A percentile compares a stretch with the other conserved stretches of the same genome.
These are phyloP conservation scores for Hysterium pulicare DNA, from an alignment of 2,329 filamentous ascomycete species.

Conservation along the genomic window DNA sequence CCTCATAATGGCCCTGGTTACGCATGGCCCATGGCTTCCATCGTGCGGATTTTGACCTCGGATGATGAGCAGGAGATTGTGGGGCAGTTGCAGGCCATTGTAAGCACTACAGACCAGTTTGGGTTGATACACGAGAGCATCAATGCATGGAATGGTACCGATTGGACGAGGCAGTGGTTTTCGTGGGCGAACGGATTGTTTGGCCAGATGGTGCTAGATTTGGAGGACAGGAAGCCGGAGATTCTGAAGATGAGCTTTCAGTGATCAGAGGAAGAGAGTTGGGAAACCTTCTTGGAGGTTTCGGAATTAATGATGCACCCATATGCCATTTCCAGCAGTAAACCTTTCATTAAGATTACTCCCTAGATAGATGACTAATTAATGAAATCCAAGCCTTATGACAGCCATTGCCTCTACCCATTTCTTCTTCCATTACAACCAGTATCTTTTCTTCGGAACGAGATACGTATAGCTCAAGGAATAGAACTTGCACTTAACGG, in stretches of 20 bases:
- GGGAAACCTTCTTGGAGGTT: too few species aligned
- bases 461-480: too few species aligned
- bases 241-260: constrained; percentile 45
- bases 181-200: constrained; percentile 53
- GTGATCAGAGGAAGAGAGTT: too few species aligned
- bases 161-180: constrained; percentile 52
- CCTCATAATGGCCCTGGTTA: constrained; percentile 46
- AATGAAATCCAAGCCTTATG: too few species aligned
- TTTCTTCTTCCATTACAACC: too few species aligned
- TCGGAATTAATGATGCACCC: too few species aligned
- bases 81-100: constrained; percentile 42
- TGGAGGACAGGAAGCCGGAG: constrained; percentile 43
- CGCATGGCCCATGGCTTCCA: constrained; percentile 53
- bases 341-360: too few species aligned
- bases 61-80: constrained; percentile 47
- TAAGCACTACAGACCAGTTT: constrained; percentile 47
- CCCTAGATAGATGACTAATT: too few species aligned
- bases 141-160: constrained; percentile 44
- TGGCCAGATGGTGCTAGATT: constrained; percentile 48
- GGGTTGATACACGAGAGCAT: constrained; percentile 53
- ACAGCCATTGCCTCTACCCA: too few species aligned
- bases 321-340: too few species aligned
- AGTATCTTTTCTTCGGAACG: too few species aligned
- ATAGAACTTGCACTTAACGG: too few species aligned
- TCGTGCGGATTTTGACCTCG: constrained; percentile 50